These are phyloP conservation scores for Microdochium bolleyi DNA, from an alignment of 2,329 filamentous ascomycete genomes.

Conservation along the genomic window DNA sequence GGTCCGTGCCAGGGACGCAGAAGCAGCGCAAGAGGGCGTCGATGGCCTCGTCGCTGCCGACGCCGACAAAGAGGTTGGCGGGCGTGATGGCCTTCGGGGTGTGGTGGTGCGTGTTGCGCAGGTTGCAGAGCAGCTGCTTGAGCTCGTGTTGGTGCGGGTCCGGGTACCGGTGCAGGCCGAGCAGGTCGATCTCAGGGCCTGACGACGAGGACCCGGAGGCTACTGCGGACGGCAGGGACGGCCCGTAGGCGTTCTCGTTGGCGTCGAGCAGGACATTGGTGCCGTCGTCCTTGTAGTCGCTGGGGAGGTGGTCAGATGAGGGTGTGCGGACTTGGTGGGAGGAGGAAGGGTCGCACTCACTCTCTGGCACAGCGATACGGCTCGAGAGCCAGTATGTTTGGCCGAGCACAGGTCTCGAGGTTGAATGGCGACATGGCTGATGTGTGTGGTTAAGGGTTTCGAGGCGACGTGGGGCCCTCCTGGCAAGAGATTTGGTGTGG, in stretches of 20 bases:
- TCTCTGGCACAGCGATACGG: constrained; percentile 79
- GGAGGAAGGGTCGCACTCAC: constrained; percentile 37
- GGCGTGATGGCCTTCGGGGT: constrained; percentile 66
- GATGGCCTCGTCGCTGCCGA: constrained; percentile 94
- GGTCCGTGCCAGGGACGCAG: constrained; percentile 78
- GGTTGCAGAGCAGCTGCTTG: constrained; percentile 77
- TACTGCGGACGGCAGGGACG: constrained; percentile 54
- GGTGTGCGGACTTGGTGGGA: not conserved
- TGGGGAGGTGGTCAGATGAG: constrained; percentile 31
- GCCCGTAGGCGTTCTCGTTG: constrained; percentile 95
- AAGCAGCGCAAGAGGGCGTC: constrained; percentile 91
- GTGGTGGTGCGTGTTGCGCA: constrained; percentile 81
- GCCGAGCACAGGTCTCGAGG: constrained; percentile 64
- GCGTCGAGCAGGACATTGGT: constrained; percentile 94
- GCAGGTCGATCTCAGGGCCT: constrained; percentile 62
- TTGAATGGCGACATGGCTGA: constrained; percentile 56
- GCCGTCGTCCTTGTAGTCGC: constrained; percentile 98
- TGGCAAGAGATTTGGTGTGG: not conserved
- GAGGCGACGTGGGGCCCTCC: not conserved
- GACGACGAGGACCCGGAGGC: constrained; percentile 29
- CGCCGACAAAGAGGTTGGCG: constrained; percentile 86
- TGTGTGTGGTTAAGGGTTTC: not conserved
- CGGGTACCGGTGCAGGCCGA: constrained; percentile 86
- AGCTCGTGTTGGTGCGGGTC: constrained; percentile 88
- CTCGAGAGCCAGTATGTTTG: constrained; percentile 68